Percentiles rank a stretch among this genome's conserved stretches.
Conservation (phyloP, 106 monocot species). For the Chionographis japonica region DNA sequence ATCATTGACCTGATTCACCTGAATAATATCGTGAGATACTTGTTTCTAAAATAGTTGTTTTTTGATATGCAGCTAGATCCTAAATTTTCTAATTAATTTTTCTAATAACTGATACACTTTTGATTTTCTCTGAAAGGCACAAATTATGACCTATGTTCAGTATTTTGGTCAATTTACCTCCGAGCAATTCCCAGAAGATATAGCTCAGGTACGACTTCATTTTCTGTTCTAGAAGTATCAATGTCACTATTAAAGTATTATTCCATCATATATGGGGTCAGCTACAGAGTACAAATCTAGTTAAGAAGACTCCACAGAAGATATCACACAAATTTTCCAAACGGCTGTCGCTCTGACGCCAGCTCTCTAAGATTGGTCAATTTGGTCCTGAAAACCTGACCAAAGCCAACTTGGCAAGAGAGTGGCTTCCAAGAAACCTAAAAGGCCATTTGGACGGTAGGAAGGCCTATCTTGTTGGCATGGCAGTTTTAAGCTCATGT, state of each 20-base stretch:
- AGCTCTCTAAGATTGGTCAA: too few species aligned
- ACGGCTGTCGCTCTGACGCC: too few species aligned
- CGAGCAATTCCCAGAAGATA: slow-evolving; percentile 92
- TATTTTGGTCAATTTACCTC: slow-evolving; percentile 96
- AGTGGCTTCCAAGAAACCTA: too few species aligned
- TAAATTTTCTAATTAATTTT: not conserved
- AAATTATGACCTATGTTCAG: slow-evolving; percentile 93
- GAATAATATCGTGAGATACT: not conserved
- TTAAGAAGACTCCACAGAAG: not conserved
- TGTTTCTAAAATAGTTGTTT: not conserved
- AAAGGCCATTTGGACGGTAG: too few species aligned
- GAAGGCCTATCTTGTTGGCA: too few species aligned
- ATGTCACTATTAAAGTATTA: too few species aligned
- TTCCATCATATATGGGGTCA: not conserved
- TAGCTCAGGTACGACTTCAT: slow-evolving; percentile 67
- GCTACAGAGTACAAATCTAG: not conserved
- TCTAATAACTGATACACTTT: not conserved
- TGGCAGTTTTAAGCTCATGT: too few species aligned
- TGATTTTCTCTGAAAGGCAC: slow-evolving; percentile 45
- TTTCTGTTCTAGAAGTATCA: not conserved
- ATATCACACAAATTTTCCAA: too few species aligned
- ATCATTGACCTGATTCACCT: too few species aligned
- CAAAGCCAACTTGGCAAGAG: too few species aligned
- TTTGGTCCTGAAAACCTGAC: too few species aligned
- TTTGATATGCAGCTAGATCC: too few species aligned